Base-by-base conservation (phyloP, 164 flowering plant genomes). In the Pachysandra terminalis region DNA sequence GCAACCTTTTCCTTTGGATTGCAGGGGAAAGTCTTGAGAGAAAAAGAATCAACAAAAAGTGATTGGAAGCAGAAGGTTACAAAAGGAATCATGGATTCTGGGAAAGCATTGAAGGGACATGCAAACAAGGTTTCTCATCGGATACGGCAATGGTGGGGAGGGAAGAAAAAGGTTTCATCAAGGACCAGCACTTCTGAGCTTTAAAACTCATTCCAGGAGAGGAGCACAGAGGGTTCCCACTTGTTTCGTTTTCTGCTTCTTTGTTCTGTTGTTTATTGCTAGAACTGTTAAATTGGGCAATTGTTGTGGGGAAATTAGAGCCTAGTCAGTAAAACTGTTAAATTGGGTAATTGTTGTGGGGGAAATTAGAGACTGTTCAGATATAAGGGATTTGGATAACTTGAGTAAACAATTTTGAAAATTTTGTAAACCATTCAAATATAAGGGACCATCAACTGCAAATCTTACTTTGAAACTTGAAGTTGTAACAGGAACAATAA, bases 11-110 rank as follows among this genome's bases (percentile, higher is more conserved):
- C 45, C 12, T 48, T 1, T n/a, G n/a, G 19, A 26, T 26, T 70
- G 35, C 83, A 91, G 96, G 90, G 88, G 49, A 88, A 90, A 63
- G 83, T 80, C 61, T 41, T 87, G 74, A 85, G 78, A 70, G 86
- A 82, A 41, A 88, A 88, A 69, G 81, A 83, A 64, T 71, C 75
- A 13, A 61, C 59, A 40, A 82, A 83, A 56, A 64, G 10, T 25
- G 86, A 84, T 22, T 88, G 91, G 98, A 86, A 85, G 63, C 80
- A 85, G 67, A 82, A 23, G 74, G 77, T 86, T 55, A 69, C 75
- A 15, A 76, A 79, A 67, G 76, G 78, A 58, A 61, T 91, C 41
- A 40, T 23, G 53, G 79, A 82, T n/a, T 64, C 83, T 0, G 73
- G 79, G 0, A 73, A 66, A 61, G 75, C 81, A 70, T 12, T 90